phyloP scores from a whole-genome alignment of 2,329 filamentous ascomycete species.

The Scleromitrula shiraiana region DNA sequence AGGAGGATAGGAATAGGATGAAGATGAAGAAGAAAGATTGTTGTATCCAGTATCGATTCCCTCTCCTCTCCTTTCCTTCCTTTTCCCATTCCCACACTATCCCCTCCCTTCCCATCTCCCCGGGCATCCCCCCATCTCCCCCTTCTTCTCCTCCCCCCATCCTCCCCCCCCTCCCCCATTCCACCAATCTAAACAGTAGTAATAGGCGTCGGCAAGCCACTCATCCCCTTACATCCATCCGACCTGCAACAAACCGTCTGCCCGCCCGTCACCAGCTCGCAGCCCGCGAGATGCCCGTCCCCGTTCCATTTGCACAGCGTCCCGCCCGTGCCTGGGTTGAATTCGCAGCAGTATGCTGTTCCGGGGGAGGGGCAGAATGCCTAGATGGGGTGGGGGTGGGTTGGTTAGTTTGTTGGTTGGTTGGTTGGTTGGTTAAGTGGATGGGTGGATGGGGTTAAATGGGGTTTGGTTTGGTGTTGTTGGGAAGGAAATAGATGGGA shows the following conservation, averaged over 20 bases:
- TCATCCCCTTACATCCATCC: background rate
- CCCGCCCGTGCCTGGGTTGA: background rate
- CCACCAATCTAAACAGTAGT: background rate
- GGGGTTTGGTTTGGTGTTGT: too few relatives aligned
- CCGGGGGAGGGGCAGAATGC: conserved; percentile 1
- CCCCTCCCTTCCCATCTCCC: background rate
- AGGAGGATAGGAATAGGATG: too few relatives aligned
- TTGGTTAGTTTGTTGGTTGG: too few relatives aligned
- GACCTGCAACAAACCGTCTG: conserved; percentile 1
- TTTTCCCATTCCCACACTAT: too few relatives aligned
- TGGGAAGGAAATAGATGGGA: too few relatives aligned
- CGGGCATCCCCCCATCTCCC: background rate
- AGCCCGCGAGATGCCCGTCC: background rate
- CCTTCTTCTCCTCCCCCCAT: too few relatives aligned
- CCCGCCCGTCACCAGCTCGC: background rate
- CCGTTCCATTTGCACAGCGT: conserved; percentile 1
- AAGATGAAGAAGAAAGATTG: too few relatives aligned
- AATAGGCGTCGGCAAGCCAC: background rate
- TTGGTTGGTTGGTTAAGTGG: too few relatives aligned
- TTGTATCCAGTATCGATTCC: too few relatives aligned
- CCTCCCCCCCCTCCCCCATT: background rate
- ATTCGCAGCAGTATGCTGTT: conserved; percentile 1
- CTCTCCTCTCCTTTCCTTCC: too few relatives aligned
- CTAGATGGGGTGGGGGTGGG: background rate
- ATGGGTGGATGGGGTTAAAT: too few relatives aligned